Percentiles rank a stretch among this genome's conserved stretches.
Evolutionary conservation across 106 monocot species (phyloP).

Genomic region (Xerophyta viscosa): DNA sequence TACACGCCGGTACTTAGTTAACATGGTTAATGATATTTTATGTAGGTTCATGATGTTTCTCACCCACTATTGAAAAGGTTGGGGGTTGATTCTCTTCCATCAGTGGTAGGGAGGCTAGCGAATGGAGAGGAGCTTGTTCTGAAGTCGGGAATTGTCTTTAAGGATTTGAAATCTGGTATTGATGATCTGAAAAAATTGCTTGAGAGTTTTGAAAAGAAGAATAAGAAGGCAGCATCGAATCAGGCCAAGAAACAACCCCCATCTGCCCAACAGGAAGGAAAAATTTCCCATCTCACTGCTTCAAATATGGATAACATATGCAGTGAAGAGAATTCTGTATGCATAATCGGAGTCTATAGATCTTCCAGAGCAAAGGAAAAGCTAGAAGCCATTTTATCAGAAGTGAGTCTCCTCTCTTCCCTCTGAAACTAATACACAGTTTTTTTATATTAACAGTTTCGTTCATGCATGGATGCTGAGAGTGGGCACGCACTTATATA

Average conservation of each 20-base stretch:
- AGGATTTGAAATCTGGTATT: conserved; percentile 81
- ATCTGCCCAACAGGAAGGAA: conserved; percentile 9
- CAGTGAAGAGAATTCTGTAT: conserved; percentile 53
- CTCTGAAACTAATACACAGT: too few species aligned
- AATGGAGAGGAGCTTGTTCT: conserved; percentile 56
- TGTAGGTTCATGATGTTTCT: conserved; percentile 68
- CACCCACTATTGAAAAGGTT: conserved; percentile 51
- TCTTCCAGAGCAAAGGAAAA: conserved; percentile 54
- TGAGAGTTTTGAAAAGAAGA: conserved; percentile 73
- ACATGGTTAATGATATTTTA: too few species aligned
- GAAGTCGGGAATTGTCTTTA: conserved; percentile 51
- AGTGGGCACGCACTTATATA: too few species aligned
- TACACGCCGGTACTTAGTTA: too few species aligned
- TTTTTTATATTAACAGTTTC: too few species aligned
- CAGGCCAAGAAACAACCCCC: conserved; percentile 34
- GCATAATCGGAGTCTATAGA: conserved; percentile 68
- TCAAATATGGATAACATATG: conserved; percentile 58
- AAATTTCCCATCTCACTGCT: conserved; percentile 39
- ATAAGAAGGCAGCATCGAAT: conserved; percentile 48
- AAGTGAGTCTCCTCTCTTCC: conserved; percentile 24
- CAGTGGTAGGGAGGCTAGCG: conserved; percentile 54
- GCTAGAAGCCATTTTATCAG: conserved; percentile 44
- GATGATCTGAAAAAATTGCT: conserved; percentile 54
- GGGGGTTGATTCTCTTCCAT: conserved; percentile 60
- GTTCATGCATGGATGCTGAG: too few species aligned